Evolutionary conservation across 1,284 basidiomycete species (phyloP), one percentile per base, ranked within the genome.

Genomic region (Coniferiporia sulphurascens): DNA sequence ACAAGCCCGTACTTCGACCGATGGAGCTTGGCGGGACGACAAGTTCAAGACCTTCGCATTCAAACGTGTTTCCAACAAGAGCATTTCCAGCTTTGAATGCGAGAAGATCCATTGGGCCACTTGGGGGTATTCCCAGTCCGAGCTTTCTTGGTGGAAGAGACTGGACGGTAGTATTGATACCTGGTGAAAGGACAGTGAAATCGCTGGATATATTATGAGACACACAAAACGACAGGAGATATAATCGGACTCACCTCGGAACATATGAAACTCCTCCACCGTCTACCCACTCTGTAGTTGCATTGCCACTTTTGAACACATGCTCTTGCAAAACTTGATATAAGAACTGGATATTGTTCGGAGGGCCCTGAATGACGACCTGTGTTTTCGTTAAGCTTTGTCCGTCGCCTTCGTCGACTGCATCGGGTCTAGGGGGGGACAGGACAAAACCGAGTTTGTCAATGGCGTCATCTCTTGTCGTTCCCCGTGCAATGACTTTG

Each of bases 21-120:
- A 34, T 19, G 15, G 38, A 63, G 48, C 74, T 72, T 1, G 76
- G 73, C 0, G 77, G 67, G 9, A 76, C 63, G 41, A 81, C 67
- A 15, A 86, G 73, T 67, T 90, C 88, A 6, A 90, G 67, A 0
- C 76, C 83, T 67, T 89, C 87, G 0, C 71, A 81, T 6, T 71
- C 76, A 2, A 70, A 65, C 0, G 72, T 63, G 67, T 90, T 91
- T 6, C 82, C 83, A 8, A 81, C 83, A 12, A 91, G 73, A 38
- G 82, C 63, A 65, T 89, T 89, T 10, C 82, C 87, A 0, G 77
- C 73, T 45, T 78, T 72, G 67, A 87, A 83, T 0, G 86, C 81
- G 6, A 84, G 69, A 9, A 74, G 65, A 67, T 91, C 88, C 79
- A 86, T 84, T 0, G 86, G 82, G 0, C 88, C 88, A 59, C 82